phyloP scores from a whole-genome alignment of 1,284 basidiomycete genomes.

The Rhodotorula sp. region DNA sequence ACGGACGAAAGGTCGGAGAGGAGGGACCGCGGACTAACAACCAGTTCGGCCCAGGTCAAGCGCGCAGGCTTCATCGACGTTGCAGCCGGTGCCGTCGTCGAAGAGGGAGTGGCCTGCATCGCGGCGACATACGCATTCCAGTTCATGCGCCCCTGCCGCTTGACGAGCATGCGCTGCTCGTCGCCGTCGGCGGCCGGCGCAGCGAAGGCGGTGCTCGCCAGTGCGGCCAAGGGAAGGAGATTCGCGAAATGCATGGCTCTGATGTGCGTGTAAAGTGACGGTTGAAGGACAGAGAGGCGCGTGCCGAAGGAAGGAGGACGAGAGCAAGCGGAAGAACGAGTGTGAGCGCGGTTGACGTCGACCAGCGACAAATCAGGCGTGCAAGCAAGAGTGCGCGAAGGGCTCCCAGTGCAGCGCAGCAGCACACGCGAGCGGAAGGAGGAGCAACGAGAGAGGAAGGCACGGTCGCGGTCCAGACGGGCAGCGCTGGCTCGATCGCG shows the following conservation, averaged over 20 bases:
- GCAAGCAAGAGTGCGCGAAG: neutral
- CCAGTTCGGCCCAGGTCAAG: neutral
- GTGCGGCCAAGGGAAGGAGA: neutral
- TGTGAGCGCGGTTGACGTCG: neutral
- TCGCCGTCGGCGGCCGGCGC: neutral
- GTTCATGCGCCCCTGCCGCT: neutral
- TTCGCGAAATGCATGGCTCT: neutral
- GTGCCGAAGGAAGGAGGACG: neutral
- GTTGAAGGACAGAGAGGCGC: too few relatives aligned
- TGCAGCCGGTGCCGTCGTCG: neutral
- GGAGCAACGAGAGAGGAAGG: neutral
- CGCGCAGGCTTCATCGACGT: neutral
- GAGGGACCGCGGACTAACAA: neutral
- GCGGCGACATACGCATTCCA: neutral
- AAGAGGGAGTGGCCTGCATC: neutral
- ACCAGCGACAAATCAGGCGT: neutral
- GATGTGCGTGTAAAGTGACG: too few relatives aligned
- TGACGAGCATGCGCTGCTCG: neutral
- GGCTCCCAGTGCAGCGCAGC: neutral
- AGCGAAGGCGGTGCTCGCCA: neutral
- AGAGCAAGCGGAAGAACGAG: neutral
- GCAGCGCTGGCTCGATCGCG: too few relatives aligned
- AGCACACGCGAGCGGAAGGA: neutral
- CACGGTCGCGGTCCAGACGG: too few relatives aligned
- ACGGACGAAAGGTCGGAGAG: too few relatives aligned